Percentiles rank a stretch among this genome's conserved stretches.
These are phyloP conservation scores for Dothideomycetidae sp. DNA, from an alignment of 2,329 filamentous ascomycete genomes.

Conservation along the genomic window DNA sequence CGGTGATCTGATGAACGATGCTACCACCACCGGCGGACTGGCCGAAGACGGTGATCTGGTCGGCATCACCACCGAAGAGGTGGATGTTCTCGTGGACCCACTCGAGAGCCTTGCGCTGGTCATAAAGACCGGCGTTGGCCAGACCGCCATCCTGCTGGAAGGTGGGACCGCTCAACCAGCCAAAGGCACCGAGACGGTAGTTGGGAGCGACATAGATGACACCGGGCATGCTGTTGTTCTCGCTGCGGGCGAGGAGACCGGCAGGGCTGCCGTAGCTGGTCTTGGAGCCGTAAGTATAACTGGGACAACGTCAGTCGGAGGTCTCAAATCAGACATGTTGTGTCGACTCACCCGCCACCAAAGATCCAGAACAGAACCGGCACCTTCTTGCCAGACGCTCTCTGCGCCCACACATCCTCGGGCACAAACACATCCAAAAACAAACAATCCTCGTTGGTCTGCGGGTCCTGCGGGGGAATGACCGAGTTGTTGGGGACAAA, in stretches of 20 bases:
- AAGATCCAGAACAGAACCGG: slow-evolving; percentile 30
- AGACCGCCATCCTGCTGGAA: slow-evolving; percentile 30
- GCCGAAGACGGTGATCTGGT: slow-evolving; percentile 32
- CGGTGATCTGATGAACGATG: slow-evolving; percentile 42
- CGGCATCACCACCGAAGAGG: slow-evolving; percentile 39
- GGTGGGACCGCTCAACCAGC: slow-evolving; percentile 32
- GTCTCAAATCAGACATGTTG: too few relatives aligned
- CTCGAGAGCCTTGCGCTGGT: slow-evolving; percentile 41
- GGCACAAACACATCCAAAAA: slow-evolving; percentile 27
- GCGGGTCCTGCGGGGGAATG: slow-evolving; percentile 13
- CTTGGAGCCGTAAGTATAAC: slow-evolving; percentile 28
- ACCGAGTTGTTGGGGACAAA: slow-evolving; percentile 7
- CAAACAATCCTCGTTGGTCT: slow-evolving; percentile 26
- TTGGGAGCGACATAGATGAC: slow-evolving; percentile 35
- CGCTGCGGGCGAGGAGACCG: slow-evolving; percentile 30
- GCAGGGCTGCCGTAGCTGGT: slow-evolving; percentile 22
- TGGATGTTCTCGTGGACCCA: slow-evolving; percentile 43
- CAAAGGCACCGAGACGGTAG: slow-evolving; percentile 36
- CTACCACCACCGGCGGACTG: slow-evolving; percentile 39
- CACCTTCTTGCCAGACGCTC: slow-evolving; percentile 23
- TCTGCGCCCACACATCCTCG: slow-evolving; percentile 20
- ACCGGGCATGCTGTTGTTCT: slow-evolving; percentile 24
- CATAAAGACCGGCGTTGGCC: slow-evolving; percentile 37
- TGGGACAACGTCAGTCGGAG: too few relatives aligned
- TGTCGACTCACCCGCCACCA: too few relatives aligned